phyloP scores from a whole-genome alignment of 2,329 filamentous ascomycete species.

The Cadophora malorum region DNA sequence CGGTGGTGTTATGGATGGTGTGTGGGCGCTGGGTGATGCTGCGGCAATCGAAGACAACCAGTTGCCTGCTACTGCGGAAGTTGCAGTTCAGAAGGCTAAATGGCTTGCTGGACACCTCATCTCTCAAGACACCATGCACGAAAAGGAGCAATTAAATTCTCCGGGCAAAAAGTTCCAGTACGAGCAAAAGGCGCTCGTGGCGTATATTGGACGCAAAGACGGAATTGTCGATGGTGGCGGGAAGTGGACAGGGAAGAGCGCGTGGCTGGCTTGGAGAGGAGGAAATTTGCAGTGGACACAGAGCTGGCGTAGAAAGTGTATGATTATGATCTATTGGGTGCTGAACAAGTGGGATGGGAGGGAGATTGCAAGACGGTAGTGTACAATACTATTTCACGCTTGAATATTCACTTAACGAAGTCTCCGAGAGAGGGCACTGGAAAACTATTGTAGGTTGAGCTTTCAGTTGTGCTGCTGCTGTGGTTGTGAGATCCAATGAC shows the following conservation, averaged over 20 bases:
- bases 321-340: slow-evolving; percentile 35
- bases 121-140: not conserved
- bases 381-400: not conserved
- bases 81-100: slow-evolving; percentile 73
- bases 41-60: slow-evolving; percentile 60
- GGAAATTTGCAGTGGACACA: slow-evolving; percentile 36
- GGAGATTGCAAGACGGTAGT: slow-evolving; percentile 31
- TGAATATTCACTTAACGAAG: not conserved
- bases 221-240: slow-evolving; percentile 33
- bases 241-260: slow-evolving; percentile 32
- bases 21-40: slow-evolving; percentile 74
- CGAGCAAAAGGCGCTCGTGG: slow-evolving; percentile 32
- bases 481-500: too few relatives aligned
- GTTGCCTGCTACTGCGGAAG: slow-evolving; percentile 72
- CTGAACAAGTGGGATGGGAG: slow-evolving; percentile 34
- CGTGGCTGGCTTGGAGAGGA: slow-evolving; percentile 38
- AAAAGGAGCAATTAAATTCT: not conserved
- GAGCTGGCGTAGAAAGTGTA: slow-evolving; percentile 34
- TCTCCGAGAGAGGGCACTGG: not conserved
- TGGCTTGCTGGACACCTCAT: slow-evolving; percentile 70
- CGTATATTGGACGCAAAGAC: slow-evolving; percentile 35
- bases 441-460: too few relatives aligned
- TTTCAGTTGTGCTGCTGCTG: too few relatives aligned
- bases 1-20: slow-evolving; percentile 44
- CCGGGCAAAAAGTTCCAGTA: slow-evolving; percentile 29